Evolutionary conservation across 2,329 filamentous ascomycete species (phyloP).

Genomic region (Aspergillus amoenus): DNA sequence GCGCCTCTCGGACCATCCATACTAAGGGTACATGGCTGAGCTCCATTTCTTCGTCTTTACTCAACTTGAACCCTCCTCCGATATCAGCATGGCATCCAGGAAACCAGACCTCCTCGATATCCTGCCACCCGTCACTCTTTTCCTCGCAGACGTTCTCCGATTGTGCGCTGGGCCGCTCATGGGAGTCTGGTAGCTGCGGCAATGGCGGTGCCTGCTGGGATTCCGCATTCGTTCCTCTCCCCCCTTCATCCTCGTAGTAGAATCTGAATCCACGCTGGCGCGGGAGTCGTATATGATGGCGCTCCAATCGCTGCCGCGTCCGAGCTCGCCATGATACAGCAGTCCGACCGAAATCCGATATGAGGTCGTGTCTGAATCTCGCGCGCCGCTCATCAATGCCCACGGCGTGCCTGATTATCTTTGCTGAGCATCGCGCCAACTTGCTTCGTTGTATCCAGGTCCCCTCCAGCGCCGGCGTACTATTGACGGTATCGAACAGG

Average conservation of each 20-base stretch:
- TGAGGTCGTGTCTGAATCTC: not conserved
- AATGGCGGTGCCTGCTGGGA: not conserved
- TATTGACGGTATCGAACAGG: constrained; percentile 80
- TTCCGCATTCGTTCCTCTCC: too few relatives aligned
- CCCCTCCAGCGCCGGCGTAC: constrained; percentile 72
- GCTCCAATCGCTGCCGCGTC: not conserved
- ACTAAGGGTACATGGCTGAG: not conserved
- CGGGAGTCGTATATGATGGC: not conserved
- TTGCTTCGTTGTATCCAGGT: constrained; percentile 72
- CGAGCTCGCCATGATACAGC: not conserved
- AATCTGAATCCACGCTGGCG: not conserved
- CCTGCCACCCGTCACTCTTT: not conserved
- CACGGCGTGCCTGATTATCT: constrained; percentile 45
- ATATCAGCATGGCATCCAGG: not conserved
- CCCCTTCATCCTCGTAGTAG: not conserved
- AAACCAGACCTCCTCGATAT: not conserved
- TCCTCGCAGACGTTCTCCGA: not conserved
- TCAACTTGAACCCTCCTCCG: not conserved
- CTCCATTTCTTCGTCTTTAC: not conserved
- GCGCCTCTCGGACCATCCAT: not conserved
- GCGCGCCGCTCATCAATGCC: not conserved
- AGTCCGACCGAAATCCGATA: not conserved
- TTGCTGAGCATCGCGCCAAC: constrained; percentile 59
- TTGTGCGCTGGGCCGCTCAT: not conserved
- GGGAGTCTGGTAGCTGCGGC: not conserved